Evolutionary conservation across 306 rosid species (phyloP), one percentile per base, ranked within the genome.

Genomic region (Elaeagnus macrophylla): DNA sequence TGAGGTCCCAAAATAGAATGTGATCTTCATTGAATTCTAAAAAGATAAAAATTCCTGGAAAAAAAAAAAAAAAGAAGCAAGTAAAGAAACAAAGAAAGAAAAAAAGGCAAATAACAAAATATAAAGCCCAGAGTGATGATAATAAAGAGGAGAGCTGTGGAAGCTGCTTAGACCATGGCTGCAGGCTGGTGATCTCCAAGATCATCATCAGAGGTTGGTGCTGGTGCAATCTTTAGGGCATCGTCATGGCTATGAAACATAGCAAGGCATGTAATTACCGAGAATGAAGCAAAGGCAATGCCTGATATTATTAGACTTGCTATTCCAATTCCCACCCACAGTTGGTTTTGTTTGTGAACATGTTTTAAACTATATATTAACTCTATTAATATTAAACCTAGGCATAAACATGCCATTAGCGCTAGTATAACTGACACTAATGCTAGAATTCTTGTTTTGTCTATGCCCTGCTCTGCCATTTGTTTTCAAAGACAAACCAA

Each of bases 141-240:
- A n/a, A n/a, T n/a, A 25, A 25, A 25, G 32, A 25, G 2, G 32
- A 25, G 3, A 25, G 32, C 32, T 2, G 32, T 25, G 32, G 3
- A 2, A 25, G 2, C 4, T 2, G 2, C 32, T 5, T 25, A 25
- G 32, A 25, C 32, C 2, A 25, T 25, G 32, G 32, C 4, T n/a
- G n/a, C n/a, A 25, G 32, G 32, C 32, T 25, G 32, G 32, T 25
- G 32, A 25, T 25, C n/a, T n/a, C n/a, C n/a, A n/a, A n/a, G n/a
- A n/a, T n/a, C 32, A 25, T 25, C 32, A 0, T 25, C 44, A 53
- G 71, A 36, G 54, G 39, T 43, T 12, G 71, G 75, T 39, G 68
- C 56, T 39, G 80, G 78, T 42, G 59, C 77, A 74, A 81, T 58
- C 69, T 81, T 74, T 48, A 38, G 6, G 71, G 48, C 20, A 46